These are phyloP conservation scores for Botrytis aclada DNA, from an alignment of 2,329 filamentous ascomycete species.

Conservation along the genomic window DNA sequence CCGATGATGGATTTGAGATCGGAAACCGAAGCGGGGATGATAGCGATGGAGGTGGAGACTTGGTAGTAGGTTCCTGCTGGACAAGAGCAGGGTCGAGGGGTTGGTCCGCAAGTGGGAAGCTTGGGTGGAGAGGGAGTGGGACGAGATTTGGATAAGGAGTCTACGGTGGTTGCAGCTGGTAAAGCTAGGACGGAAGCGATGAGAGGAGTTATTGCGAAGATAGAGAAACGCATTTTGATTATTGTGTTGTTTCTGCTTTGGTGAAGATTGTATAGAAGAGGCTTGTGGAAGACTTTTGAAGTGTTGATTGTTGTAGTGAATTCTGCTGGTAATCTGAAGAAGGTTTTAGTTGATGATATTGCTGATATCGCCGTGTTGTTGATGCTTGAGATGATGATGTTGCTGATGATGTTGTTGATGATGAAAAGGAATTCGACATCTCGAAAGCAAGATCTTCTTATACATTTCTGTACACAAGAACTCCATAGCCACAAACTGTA, in stretches of 20 bases:
- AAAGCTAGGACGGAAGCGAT: not conserved
- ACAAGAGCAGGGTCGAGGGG: not conserved
- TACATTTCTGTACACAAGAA: not conserved
- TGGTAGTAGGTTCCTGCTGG: conserved; percentile 2
- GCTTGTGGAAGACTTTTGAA: not conserved
- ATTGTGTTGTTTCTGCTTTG: not conserved
- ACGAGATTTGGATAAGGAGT: not conserved
- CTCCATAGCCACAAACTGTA: not conserved
- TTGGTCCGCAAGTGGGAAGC: not conserved
- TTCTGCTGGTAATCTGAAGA: not conserved
- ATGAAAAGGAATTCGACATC: not conserved
- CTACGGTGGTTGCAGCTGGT: not conserved
- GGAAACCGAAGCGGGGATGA: not conserved
- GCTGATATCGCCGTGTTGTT: not conserved
- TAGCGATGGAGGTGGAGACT: not conserved
- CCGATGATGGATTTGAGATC: not conserved
- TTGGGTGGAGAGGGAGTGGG: not conserved
- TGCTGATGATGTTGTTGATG: conserved; percentile 1
- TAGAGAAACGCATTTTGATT: conserved; percentile 13
- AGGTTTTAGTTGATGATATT: not conserved
- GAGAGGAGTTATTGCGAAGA: conserved; percentile 1
- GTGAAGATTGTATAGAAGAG: not conserved
- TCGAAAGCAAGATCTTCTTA: not conserved
- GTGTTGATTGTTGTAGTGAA: not conserved
- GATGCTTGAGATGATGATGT: not conserved